Conservation (phyloP, 306 rosid species). For the Acmispon strigosus region DNA sequence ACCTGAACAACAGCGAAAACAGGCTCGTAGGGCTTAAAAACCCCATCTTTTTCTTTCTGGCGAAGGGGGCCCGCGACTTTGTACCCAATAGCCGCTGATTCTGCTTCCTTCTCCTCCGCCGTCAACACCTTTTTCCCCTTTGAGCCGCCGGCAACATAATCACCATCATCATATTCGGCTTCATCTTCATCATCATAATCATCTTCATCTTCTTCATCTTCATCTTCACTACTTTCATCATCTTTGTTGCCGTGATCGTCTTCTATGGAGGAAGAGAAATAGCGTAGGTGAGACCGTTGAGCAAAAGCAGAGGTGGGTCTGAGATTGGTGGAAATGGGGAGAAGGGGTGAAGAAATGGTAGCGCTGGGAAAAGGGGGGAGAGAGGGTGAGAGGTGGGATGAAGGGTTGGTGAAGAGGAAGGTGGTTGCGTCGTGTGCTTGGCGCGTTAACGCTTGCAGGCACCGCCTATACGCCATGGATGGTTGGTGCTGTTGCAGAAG, state of each 20-base stretch:
- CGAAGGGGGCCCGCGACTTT: slow-evolving; percentile 59
- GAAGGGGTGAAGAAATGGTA: slow-evolving; percentile 13
- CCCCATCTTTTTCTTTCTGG: slow-evolving; percentile 40
- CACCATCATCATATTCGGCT: slow-evolving; percentile 27
- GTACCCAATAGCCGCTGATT: slow-evolving; percentile 70
- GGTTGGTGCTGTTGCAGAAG: background rate
- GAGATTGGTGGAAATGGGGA: slow-evolving; percentile 16
- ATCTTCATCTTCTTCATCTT: slow-evolving; percentile 22
- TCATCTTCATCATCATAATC: slow-evolving; percentile 2
- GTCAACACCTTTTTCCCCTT: slow-evolving; percentile 44
- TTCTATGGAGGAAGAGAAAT: slow-evolving; percentile 45
- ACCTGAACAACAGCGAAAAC: slow-evolving; percentile 91
- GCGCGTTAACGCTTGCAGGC: slow-evolving; percentile 47
- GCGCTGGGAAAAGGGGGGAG: slow-evolving; percentile 13
- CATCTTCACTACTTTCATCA: slow-evolving; percentile 25
- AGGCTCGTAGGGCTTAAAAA: slow-evolving; percentile 70
- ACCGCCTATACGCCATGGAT: slow-evolving; percentile 71
- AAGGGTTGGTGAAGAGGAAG: slow-evolving; percentile 28
- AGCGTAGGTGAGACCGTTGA: slow-evolving; percentile 34
- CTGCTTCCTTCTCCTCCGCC: slow-evolving; percentile 72
- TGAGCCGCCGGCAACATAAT: slow-evolving; percentile 21
- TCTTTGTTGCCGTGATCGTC: slow-evolving; percentile 13
- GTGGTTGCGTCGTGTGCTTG: slow-evolving; percentile 43
- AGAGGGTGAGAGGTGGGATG: slow-evolving; percentile 28
- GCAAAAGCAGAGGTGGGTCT: slow-evolving; percentile 10